Evolutionary conservation across 352 stramenopile genomes (phyloP).

Genomic region (Aphanomyces stellatus): DNA sequence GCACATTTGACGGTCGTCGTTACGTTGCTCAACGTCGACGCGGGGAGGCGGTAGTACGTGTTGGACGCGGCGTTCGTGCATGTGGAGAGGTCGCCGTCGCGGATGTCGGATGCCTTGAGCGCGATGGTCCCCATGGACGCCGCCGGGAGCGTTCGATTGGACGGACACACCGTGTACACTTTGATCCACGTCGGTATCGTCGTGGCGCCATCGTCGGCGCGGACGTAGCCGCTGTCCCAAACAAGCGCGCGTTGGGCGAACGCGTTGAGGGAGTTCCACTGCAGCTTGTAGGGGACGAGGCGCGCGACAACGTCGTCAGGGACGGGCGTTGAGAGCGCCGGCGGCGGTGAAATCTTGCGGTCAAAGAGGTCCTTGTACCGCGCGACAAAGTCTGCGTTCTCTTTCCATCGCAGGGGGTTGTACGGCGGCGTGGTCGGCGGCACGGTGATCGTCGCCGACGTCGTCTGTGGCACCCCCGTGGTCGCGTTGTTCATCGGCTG

Average conservation of each 20-base stretch:
- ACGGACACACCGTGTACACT: conserved; percentile 7
- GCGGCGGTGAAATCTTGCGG: not conserved
- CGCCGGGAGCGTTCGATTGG: not conserved
- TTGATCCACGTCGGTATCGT: too few species aligned
- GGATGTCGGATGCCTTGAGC: not conserved
- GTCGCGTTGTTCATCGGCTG: not conserved
- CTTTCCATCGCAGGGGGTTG: not conserved
- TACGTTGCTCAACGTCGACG: not conserved
- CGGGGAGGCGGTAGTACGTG: not conserved
- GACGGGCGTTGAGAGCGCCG: not conserved
- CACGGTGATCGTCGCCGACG: not conserved
- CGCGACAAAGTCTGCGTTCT: conserved; percentile 10
- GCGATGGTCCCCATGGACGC: not conserved
- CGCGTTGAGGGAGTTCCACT: conserved; percentile 6
- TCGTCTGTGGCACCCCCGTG: not conserved
- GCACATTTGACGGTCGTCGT: not conserved
- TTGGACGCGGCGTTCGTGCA: not conserved
- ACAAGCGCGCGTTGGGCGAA: conserved; percentile 6
- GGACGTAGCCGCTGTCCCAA: conserved; percentile 15
- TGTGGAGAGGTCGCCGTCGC: not conserved
- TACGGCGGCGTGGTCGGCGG: not conserved
- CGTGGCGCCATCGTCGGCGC: not conserved
- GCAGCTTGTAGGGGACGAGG: not conserved
- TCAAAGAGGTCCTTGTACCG: conserved; percentile 15
- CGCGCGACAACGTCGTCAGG: not conserved